Conservation (phyloP, 2,329 filamentous ascomycete genomes). For the Rachicladosporium sp. region DNA sequence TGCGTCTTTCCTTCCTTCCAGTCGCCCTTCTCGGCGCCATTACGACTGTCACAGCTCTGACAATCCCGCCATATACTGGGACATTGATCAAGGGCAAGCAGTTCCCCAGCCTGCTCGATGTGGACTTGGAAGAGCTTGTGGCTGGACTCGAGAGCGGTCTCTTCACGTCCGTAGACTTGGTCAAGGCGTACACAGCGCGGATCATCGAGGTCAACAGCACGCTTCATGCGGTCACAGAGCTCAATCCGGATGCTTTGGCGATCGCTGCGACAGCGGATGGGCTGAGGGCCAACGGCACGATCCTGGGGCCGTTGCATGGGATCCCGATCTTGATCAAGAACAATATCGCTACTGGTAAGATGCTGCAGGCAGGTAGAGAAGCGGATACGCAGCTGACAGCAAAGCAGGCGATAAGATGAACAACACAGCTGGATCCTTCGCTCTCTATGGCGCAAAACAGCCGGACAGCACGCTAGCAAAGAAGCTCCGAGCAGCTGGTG, state of each 20-base stretch:
- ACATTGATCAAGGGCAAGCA: slow-evolving; percentile 6
- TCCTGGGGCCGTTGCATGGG: slow-evolving; percentile 47
- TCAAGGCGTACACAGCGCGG: slow-evolving; percentile 41
- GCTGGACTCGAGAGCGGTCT: slow-evolving; percentile 35
- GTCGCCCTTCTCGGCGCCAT: not conserved
- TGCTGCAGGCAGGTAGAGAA: too few relatives aligned
- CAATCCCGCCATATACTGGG: slow-evolving; percentile 9
- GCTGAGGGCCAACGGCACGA: slow-evolving; percentile 35
- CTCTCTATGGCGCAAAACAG: slow-evolving; percentile 47
- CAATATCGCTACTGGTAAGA: slow-evolving; percentile 45
- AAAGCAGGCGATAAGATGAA: slow-evolving; percentile 42
- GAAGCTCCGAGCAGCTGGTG: slow-evolving; percentile 49
- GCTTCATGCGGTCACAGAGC: slow-evolving; percentile 40
- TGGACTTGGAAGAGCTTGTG: slow-evolving; percentile 39
- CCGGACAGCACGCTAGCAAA: slow-evolving; percentile 47
- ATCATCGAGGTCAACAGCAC: slow-evolving; percentile 42
- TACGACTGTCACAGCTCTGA: slow-evolving; percentile 1
- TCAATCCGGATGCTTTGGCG: slow-evolving; percentile 42
- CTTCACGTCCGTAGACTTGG: slow-evolving; percentile 48
- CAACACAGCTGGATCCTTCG: slow-evolving; percentile 53
- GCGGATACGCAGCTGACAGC: too few relatives aligned
- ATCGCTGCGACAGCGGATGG: slow-evolving; percentile 39
- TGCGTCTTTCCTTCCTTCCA: too few relatives aligned
- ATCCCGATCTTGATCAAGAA: slow-evolving; percentile 56
- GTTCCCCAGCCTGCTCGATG: slow-evolving; percentile 36